Percentiles rank a stretch among this genome's conserved stretches.
Conservation (phyloP, 306 rosid genomes). For the Potentilla sterilis region DNA sequence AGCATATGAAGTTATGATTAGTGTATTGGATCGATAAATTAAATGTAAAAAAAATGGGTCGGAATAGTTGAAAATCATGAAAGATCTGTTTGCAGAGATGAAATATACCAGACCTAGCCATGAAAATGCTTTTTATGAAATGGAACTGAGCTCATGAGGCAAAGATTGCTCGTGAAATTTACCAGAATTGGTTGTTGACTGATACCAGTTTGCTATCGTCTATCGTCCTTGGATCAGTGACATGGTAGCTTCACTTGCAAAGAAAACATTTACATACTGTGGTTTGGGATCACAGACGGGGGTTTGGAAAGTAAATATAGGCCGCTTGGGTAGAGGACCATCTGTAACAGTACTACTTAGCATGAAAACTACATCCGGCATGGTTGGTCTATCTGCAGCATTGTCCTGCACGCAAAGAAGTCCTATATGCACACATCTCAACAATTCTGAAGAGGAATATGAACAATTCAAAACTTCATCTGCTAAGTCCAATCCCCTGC, state of each 20-base stretch:
- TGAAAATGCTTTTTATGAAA: background rate
- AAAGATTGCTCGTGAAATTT: too few species aligned
- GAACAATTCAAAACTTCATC: background rate
- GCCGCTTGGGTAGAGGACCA: constrained; percentile 23
- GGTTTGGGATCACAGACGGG: background rate
- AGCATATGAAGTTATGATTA: too few species aligned
- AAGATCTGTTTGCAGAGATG: background rate
- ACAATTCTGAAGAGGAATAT: background rate
- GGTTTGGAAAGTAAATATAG: constrained; percentile 3
- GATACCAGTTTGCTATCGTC: background rate
- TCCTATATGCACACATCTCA: constrained; percentile 22
- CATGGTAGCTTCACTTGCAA: background rate
- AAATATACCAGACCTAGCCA: too few species aligned
- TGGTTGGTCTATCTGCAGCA: constrained; percentile 27
- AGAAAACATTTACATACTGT: background rate
- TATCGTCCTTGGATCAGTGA: constrained; percentile 16
- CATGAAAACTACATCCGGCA: constrained; percentile 22
- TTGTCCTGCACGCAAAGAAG: constrained; percentile 33
- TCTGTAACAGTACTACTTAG: constrained; percentile 12
- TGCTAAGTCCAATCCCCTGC: background rate
- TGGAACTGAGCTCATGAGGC: background rate
- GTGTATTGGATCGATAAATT: too few species aligned
- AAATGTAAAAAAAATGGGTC: too few species aligned
- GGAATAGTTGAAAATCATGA: background rate
- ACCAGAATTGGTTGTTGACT: too few species aligned